A percentile compares a stretch with the other conserved stretches of the same genome.
Evolutionary conservation across 371 early-diverging fungal genomes (phyloP).

Genomic region (Saksenaea vasiformis): DNA sequence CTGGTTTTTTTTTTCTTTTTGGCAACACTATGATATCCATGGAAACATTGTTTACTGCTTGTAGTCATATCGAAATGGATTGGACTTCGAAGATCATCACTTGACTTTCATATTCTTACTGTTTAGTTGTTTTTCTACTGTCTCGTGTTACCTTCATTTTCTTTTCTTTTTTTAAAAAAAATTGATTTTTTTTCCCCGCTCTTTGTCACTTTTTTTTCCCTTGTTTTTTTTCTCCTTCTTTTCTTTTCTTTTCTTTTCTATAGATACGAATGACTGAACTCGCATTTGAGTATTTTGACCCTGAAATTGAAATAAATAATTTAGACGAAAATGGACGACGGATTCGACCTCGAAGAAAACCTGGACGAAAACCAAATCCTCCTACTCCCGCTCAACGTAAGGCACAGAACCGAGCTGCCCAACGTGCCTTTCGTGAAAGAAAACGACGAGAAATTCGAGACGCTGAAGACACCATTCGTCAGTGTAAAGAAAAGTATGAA

Average conservation of each 20-base stretch:
- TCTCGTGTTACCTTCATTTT: background rate
- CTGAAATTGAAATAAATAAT: slow-evolving; percentile 38
- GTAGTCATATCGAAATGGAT: background rate
- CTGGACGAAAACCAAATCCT: slow-evolving; percentile 50
- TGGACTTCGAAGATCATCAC: background rate
- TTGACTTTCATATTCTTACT: background rate
- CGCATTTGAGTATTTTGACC: slow-evolving; percentile 49
- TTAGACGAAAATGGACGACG: slow-evolving; percentile 40
- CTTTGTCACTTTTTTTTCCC: background rate
- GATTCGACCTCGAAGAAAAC: slow-evolving; percentile 45
- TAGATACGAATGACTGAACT: slow-evolving; percentile 24
- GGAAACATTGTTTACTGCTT: no score
- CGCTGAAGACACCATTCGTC: slow-evolving; percentile 54
- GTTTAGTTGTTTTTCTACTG: background rate
- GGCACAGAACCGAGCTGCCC: slow-evolving; percentile 77
- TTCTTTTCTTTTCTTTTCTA: slow-evolving; percentile 2
- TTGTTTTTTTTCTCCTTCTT: background rate
- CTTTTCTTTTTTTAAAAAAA: background rate
- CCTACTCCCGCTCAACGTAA: slow-evolving; percentile 62
- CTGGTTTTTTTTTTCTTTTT: no score
- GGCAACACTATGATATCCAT: no score
- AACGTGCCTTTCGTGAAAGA: slow-evolving; percentile 77
- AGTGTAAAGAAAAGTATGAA: slow-evolving; percentile 30
- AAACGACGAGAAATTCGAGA: slow-evolving; percentile 75
- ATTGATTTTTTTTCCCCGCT: background rate